Percentiles rank a stretch among this genome's conserved stretches.
Conservation (phyloP, 345 rosid genomes). For the Draba incana region DNA sequence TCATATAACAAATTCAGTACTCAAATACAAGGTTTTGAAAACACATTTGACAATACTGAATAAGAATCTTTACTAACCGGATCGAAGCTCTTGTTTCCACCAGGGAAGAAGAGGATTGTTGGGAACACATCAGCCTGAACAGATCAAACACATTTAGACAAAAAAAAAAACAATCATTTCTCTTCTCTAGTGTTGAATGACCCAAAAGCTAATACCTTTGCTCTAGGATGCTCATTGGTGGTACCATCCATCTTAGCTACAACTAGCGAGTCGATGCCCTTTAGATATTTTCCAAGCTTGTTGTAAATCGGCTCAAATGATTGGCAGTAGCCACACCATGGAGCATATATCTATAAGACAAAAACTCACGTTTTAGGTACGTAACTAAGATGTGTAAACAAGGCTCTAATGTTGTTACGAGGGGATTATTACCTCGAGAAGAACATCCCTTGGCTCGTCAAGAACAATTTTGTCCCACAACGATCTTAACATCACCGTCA, state of each 20-base stretch:
- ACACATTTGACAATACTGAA: conserved; percentile 11
- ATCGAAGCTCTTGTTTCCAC: conserved; percentile 96
- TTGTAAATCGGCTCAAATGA: conserved; percentile 85
- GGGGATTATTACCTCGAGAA: conserved; percentile 73
- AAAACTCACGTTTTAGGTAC: conserved; percentile 13
- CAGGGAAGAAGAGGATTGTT: conserved; percentile 93
- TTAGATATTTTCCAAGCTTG: conserved; percentile 91
- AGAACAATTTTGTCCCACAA: conserved; percentile 94
- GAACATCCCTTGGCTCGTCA: conserved; percentile 96
- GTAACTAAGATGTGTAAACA: conserved; percentile 9
- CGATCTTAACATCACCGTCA: conserved; percentile 88
- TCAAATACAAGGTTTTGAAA: neutral
- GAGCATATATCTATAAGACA: conserved; percentile 79
- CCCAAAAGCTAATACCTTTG: conserved; percentile 61
- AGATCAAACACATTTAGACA: conserved; percentile 23
- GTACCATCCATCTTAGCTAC: conserved; percentile 99
- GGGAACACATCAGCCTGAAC: conserved; percentile 93
- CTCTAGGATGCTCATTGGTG: conserved; percentile 95
- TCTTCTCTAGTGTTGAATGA: conserved; percentile 7
- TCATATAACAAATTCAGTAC: conserved; percentile 14
- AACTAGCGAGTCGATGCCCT: conserved; percentile 74
- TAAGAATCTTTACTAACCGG: conserved; percentile 61
- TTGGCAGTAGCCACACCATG: conserved; percentile 99
- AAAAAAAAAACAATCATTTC: neutral
- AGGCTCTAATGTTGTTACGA: conserved; percentile 9